A percentile compares a stretch with the other conserved stretches of the same genome.
These are phyloP conservation scores for Pholiota adiposa DNA, from an alignment of 1,284 basidiomycete genomes.

Conservation along the genomic window DNA sequence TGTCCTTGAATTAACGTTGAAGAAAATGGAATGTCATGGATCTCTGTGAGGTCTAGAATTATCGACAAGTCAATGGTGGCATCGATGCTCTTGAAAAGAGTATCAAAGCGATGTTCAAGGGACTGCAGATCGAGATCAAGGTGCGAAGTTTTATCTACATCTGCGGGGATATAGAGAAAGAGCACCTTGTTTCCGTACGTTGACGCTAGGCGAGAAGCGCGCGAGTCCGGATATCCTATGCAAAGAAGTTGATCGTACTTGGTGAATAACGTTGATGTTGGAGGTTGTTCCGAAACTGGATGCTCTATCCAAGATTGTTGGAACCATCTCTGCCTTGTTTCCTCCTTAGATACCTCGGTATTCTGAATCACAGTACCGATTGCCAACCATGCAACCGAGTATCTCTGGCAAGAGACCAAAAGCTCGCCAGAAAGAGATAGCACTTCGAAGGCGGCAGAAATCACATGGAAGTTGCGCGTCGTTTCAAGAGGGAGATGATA, in stretches of 20 bases:
- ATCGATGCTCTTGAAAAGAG: not conserved
- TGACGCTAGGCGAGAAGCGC: not conserved
- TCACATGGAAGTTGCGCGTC: constrained; percentile 26
- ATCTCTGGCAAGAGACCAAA: constrained; percentile 29
- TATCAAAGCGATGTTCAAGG: not conserved
- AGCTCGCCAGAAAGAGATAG: constrained; percentile 29
- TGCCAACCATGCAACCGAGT: constrained; percentile 30
- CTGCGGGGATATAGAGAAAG: not conserved
- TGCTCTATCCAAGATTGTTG: constrained; percentile 10
- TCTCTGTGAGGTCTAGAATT: constrained; percentile 3
- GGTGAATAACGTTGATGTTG: not conserved
- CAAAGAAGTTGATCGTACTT: constrained; percentile 8
- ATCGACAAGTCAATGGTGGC: not conserved
- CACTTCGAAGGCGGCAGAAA: constrained; percentile 30
- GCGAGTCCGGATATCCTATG: not conserved
- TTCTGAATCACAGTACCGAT: constrained; percentile 11
- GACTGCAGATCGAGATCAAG: not conserved
- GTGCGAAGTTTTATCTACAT: not conserved
- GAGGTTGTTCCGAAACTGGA: not conserved
- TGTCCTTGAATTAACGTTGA: not conserved
- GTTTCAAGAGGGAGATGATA: constrained; percentile 31
- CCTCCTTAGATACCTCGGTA: not conserved
- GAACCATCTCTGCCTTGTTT: constrained; percentile 3
- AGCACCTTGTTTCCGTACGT: not conserved
- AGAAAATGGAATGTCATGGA: not conserved